A percentile compares a stretch with the other conserved stretches of the same genome.
These are phyloP conservation scores for Euphorbia celastroides DNA, from an alignment of 441 rosid species.

Conservation along the genomic window DNA sequence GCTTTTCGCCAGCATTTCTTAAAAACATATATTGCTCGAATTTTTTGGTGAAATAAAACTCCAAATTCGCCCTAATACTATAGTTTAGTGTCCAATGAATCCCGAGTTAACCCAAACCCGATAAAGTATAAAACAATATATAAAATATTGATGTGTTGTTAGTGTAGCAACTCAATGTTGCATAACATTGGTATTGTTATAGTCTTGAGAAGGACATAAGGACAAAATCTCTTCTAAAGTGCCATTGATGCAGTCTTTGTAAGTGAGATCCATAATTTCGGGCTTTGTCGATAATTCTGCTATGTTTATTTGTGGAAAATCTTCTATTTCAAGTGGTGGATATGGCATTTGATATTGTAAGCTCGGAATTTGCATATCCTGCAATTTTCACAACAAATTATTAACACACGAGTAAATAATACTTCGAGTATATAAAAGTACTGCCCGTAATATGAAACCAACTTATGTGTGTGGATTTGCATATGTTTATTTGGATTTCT, in stretches of 20 bases:
- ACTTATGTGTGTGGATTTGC: too few relatives aligned
- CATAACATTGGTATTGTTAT: neutral
- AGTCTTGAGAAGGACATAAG: slow-evolving; percentile 35
- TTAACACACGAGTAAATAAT: too few relatives aligned
- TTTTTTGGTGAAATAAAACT: too few relatives aligned
- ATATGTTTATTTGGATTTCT: too few relatives aligned
- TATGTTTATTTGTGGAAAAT: slow-evolving; percentile 55
- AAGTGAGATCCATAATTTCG: slow-evolving; percentile 25
- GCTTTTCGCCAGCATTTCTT: too few relatives aligned
- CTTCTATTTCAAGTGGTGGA: slow-evolving; percentile 53
- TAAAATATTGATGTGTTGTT: too few relatives aligned
- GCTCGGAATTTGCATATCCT: slow-evolving; percentile 33
- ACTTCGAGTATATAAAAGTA: too few relatives aligned
- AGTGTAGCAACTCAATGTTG: too few relatives aligned
- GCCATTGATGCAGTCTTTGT: slow-evolving; percentile 38
- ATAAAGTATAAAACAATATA: neutral
- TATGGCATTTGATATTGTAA: slow-evolving; percentile 45
- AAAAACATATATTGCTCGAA: too few relatives aligned
- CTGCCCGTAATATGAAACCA: too few relatives aligned
- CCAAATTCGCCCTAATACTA: neutral
- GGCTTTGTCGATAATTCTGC: slow-evolving; percentile 26
- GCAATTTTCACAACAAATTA: slow-evolving; percentile 7
- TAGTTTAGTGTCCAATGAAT: neutral
- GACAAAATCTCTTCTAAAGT: slow-evolving; percentile 52
- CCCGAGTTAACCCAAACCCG: slow-evolving; percentile 5